Conservation (phyloP, 2,329 filamentous ascomycete genomes). For the Cercospora sp. region DNA sequence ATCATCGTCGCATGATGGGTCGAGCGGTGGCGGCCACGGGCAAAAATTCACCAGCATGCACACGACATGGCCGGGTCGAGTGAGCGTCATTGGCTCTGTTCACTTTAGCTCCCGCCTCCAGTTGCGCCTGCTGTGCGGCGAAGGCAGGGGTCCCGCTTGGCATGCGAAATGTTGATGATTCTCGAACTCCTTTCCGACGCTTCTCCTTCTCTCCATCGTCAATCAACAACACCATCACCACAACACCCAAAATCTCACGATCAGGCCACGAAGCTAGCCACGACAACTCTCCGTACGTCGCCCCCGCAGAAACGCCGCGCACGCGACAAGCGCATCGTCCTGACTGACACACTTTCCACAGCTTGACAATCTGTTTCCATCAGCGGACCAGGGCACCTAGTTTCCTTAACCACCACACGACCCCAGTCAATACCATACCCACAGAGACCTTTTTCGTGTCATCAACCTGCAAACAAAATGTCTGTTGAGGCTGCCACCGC, state of each 20-base stretch:
- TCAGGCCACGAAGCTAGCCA: conserved; percentile 53
- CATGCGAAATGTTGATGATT: conserved; percentile 6
- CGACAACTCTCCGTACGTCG: conserved; percentile 44
- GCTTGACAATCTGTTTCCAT: conserved; percentile 53
- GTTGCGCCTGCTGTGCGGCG: conserved; percentile 3
- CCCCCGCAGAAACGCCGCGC: conserved; percentile 1
- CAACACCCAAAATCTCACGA: conserved; percentile 27
- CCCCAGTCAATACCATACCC: conserved; percentile 31
- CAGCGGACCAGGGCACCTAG: conserved; percentile 37
- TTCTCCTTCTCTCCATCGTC: conserved; percentile 30
- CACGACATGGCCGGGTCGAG: conserved; percentile 1
- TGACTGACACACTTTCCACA: conserved; percentile 28
- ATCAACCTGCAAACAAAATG: conserved; percentile 69
- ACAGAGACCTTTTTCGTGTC: conserved; percentile 50
- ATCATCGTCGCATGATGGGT: conserved; percentile 5
- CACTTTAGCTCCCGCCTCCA: conserved; percentile 11
- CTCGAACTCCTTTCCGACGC: conserved; percentile 24
- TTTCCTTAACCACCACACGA: conserved; percentile 45
- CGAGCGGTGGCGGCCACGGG: conserved; percentile 1
- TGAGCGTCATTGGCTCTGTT: conserved; percentile 3
- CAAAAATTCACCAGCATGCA: conserved; percentile 3
- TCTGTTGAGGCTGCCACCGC: conserved; percentile 83
- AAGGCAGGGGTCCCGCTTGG: conserved; percentile 5
- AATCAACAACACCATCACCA: conserved; percentile 25
- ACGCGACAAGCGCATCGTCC: conserved; percentile 6